Evolutionary conservation across 306 rosid genomes (phyloP).

Genomic region (Pueraria montana): DNA sequence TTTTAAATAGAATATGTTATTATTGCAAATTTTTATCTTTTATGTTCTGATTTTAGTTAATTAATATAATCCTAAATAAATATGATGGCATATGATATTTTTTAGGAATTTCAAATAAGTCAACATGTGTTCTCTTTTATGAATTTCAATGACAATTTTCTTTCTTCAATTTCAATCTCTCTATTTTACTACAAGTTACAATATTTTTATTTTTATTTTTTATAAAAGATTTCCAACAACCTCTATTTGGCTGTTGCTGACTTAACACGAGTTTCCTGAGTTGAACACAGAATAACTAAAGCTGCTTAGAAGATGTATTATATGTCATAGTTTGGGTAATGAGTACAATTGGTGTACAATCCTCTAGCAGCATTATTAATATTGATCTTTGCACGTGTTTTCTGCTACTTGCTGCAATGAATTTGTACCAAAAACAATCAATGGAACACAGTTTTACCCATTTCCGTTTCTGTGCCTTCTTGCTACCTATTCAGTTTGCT

Average conservation of each 20-base stretch:
- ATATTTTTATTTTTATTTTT: too few relatives aligned
- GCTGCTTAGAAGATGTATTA: neutral
- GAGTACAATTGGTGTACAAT: constrained; percentile 39
- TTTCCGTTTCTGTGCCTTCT: constrained; percentile 43
- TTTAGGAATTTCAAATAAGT: too few relatives aligned
- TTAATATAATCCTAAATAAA: too few relatives aligned
- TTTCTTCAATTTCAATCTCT: too few relatives aligned
- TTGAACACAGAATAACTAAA: constrained; percentile 36
- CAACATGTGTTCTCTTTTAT: too few relatives aligned
- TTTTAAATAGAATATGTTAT: too few relatives aligned
- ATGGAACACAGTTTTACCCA: constrained; percentile 33
- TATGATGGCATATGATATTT: too few relatives aligned
- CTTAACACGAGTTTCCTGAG: constrained; percentile 34
- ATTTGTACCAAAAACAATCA: constrained; percentile 44
- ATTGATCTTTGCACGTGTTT: constrained; percentile 39
- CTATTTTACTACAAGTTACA: too few relatives aligned
- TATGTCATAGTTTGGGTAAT: neutral
- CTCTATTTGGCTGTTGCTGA: constrained; percentile 4
- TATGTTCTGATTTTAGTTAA: too few relatives aligned
- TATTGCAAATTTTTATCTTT: too few relatives aligned
- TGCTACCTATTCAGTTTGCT: constrained; percentile 32
- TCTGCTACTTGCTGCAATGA: constrained; percentile 42
- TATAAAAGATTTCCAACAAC: too few relatives aligned
- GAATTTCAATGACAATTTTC: too few relatives aligned
- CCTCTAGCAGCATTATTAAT: constrained; percentile 44